Evolutionary conservation across 371 early-diverging fungal species (phyloP), one percentile per base, ranked within the genome.

Genomic region (Mortierella sp.): DNA sequence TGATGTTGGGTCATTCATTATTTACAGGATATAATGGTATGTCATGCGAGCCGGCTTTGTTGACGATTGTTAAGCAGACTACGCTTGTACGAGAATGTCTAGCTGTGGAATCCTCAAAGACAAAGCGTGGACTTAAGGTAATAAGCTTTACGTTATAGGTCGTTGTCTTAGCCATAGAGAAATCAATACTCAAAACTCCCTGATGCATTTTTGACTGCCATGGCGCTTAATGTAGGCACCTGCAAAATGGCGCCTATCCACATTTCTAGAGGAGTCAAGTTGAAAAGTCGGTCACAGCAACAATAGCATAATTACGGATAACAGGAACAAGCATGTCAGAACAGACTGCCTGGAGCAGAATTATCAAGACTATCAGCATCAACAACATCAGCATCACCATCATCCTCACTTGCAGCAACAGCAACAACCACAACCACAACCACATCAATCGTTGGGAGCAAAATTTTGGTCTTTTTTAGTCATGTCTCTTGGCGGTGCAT

Each of bases 21-120:
- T n/a, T 12, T 62, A 3, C 24, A 86, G 86, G 76, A 26, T 77
- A 66, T 55, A 76, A 74, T 51, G 76, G 77, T 55, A 76, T 85
- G 68, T 68, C 84, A 18, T 72, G 73, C 37, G 84, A 86, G 57
- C 83, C 86, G 10, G 74, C 68, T 40, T 47, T 86, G 45, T 66
- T 83, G 70, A 83, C 73, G 37, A 83, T 86, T 59, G 83, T 83
- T 32, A 83, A 79, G 62, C 86, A 86, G 60, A 68, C 79, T 40
- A 83, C 83, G 20, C 69, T 86, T 37, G 84, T 84, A 30, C 76
- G 77, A 49, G 85, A 84, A 32, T 57, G 66, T 43, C 71, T 84
- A 26, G 68, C 75, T 47, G 61, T 47, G 28, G 74, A 69, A 16
- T 35, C 67, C 3, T 60, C 78, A 20, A 85, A 84, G 68, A 64